Conservation (phyloP, 352 stramenopile species). For the Phytopythium delawarense region DNA sequence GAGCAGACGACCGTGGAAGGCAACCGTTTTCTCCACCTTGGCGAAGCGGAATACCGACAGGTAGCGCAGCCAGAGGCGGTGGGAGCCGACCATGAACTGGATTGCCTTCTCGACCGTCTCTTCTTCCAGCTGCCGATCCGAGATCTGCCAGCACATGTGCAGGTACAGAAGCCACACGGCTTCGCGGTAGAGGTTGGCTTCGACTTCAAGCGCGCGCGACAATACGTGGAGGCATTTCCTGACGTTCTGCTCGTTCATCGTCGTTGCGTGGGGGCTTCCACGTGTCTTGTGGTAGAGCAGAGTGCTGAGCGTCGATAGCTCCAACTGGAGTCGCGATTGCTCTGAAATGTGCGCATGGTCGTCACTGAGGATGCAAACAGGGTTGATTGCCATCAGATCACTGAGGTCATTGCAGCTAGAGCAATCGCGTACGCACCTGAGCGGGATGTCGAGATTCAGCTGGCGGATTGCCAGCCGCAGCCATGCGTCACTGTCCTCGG, state of each 20-base stretch:
- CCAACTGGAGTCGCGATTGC: slow-evolving; percentile 15
- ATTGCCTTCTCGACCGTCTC: slow-evolving; percentile 34
- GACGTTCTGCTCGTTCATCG: slow-evolving; percentile 21
- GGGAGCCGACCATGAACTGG: slow-evolving; percentile 37
- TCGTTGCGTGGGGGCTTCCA: slow-evolving; percentile 4
- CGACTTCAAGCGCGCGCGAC: slow-evolving; percentile 37
- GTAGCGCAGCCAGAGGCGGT: slow-evolving; percentile 38
- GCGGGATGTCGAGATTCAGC: slow-evolving; percentile 33
- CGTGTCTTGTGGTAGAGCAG: slow-evolving; percentile 17
- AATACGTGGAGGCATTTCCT: slow-evolving; percentile 29
- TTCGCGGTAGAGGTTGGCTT: slow-evolving; percentile 42
- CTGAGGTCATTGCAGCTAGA: not conserved
- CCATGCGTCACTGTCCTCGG: slow-evolving; percentile 35
- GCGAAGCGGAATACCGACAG: slow-evolving; percentile 35
- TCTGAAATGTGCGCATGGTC: slow-evolving; percentile 19
- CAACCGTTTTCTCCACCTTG: slow-evolving; percentile 23
- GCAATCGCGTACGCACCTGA: slow-evolving; percentile 20
- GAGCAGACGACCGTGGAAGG: slow-evolving; percentile 31
- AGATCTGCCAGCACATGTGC: slow-evolving; percentile 24
- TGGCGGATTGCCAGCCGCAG: slow-evolving; percentile 46
- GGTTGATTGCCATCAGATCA: not conserved
- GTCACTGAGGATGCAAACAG: slow-evolving; percentile 15
- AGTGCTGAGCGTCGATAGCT: slow-evolving; percentile 24
- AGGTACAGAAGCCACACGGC: slow-evolving; percentile 40
- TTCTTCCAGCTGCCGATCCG: slow-evolving; percentile 23